phyloP scores from a whole-genome alignment of 2,329 filamentous ascomycete genomes.

The Ophiostoma sp. region DNA sequence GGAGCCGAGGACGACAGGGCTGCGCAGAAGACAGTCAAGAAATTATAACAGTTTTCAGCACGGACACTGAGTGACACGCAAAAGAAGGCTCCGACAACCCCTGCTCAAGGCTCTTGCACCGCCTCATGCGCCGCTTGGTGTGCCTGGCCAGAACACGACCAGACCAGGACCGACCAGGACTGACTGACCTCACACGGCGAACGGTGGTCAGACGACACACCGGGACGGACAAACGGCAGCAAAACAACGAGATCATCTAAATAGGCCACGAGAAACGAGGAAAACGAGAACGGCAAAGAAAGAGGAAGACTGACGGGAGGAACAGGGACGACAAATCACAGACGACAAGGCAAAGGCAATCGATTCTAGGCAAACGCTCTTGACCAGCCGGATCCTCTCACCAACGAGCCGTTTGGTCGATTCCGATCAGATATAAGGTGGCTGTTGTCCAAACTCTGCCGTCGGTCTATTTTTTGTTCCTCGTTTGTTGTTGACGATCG shows the following conservation, averaged over 20 bases:
- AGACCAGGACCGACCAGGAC: neutral
- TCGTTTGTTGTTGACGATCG: neutral
- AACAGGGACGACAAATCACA: slow-evolving; percentile 1
- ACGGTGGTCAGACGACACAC: slow-evolving; percentile 8
- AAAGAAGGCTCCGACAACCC: neutral
- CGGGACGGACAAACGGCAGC: neutral
- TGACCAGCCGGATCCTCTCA: slow-evolving; percentile 12
- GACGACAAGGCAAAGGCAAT: neutral
- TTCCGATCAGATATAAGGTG: slow-evolving; percentile 1
- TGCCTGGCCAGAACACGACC: neutral
- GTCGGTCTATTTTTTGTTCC: neutral
- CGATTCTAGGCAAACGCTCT: neutral
- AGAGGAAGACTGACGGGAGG: neutral
- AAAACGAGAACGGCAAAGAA: neutral
- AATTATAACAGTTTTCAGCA: too few relatives aligned
- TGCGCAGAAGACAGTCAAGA: too few relatives aligned
- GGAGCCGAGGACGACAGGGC: slow-evolving; percentile 4
- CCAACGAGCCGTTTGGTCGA: slow-evolving; percentile 12
- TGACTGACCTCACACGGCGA: slow-evolving; percentile 5
- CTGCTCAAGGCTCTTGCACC: neutral
- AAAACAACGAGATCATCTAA: neutral
- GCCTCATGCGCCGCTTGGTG: slow-evolving; percentile 5
- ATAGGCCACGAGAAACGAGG: neutral
- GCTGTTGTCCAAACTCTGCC: neutral
- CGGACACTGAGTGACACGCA: neutral